A percentile compares a stretch with the other conserved stretches of the same genome.
Conservation (phyloP, 2,329 filamentous ascomycete species). For the Diaporthe helianthi region DNA sequence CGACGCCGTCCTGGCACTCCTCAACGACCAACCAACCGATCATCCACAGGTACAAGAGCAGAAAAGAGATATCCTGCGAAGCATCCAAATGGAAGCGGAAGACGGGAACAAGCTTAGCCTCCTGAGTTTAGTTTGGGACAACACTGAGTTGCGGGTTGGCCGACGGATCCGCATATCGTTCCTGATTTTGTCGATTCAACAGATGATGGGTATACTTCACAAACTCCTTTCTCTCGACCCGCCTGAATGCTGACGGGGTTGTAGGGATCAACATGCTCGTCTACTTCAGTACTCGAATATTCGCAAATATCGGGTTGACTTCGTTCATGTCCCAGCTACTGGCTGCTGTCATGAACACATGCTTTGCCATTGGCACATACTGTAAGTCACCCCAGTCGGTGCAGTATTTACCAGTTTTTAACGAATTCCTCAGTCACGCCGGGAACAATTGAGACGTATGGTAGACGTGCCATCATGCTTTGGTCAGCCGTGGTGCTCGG, state of each 20-base stretch:
- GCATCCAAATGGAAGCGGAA: neutral
- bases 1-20: neutral
- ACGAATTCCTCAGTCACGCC: neutral
- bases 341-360: conserved; percentile 8
- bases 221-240: neutral
- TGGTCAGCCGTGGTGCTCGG: conserved; percentile 4
- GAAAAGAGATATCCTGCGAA: neutral
- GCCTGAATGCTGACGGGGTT: neutral
- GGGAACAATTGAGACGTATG: neutral
- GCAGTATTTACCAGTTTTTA: fast-evolving
- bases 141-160: neutral
- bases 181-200: neutral
- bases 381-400: neutral
- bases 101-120: neutral
- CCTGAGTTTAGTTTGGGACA: neutral
- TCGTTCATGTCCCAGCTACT: neutral
- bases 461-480: conserved; percentile 5
- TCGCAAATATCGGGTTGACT: neutral
- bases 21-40: neutral
- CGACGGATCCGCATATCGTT: neutral
- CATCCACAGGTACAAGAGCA: neutral
- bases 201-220: neutral
- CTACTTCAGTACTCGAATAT: conserved; percentile 6
- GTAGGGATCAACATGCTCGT: conserved; percentile 5
- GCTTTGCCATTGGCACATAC: neutral